Base-by-base conservation (phyloP, 2,329 filamentous ascomycete species). In the Talaromyces sp. region DNA sequence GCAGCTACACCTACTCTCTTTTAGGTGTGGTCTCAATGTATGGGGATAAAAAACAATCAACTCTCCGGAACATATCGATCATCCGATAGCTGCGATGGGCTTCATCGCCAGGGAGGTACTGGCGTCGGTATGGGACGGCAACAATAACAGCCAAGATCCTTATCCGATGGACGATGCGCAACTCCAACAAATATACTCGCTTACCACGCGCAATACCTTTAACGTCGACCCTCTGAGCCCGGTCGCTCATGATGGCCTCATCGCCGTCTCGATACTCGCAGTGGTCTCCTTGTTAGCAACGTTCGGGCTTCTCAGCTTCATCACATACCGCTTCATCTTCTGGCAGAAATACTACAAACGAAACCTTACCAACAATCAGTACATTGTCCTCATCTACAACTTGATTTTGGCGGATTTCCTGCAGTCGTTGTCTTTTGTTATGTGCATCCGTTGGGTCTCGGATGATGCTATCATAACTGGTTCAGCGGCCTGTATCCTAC, bases 291-390 rank as follows among this genome's bases (percentile, higher is more conserved):
- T 82, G 34, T 58, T 83, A 51, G 78, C 81, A 29, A 81, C 81
- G 3, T 72, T 77, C 2, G 64, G 68, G 2, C 75, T 85, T 5
- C 76, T 85, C 5, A 66, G 67, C 11, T 84, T 84, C 73, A 81
- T 85, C 67, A 83, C 82, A 10, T 81, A 82, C 67, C 80, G 82
- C 27, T 72, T 85, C n/a, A 70, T 85, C 36, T 80, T 81, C 67
- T 85, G 82, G 83, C 76, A 79, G 56, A 77, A 75, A 63, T 79
- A 79, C 66, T 82, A 83, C 69, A 72, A 76, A 45, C 75, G 80
- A 67, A 82, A 82, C 66, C 82, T 84, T 62, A 82, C 82, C 66
- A 82, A 84, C 72, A 85, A 85, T 68, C 83, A 85, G 73, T 84
- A 82, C 61, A 77, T 84, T 49, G 73, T 84, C 22, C 77, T 84